Base-by-base conservation (phyloP, 2,329 filamentous ascomycete genomes). In the Alternaria arborescens region DNA sequence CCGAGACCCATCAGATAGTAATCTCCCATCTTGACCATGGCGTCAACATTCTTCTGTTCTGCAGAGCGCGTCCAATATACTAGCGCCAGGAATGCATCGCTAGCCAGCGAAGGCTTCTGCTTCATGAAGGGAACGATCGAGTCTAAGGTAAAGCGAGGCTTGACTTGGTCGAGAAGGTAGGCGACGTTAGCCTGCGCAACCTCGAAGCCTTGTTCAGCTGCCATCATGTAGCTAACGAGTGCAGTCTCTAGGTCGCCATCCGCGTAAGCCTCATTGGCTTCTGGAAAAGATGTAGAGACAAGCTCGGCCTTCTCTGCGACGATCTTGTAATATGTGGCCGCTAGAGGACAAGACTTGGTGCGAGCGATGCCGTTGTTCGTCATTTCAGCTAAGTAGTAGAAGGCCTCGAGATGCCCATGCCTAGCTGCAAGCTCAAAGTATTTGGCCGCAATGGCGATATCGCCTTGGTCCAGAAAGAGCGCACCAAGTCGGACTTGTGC, bases 1-100 rank as follows among this genome's bases (percentile, higher is more conserved):
- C 94, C 94, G 24, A 94, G 86, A 7, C 95, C 95, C 57, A 87
- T 81, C 32, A 97, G 88, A 78, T 99, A 98, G 79, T 98, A 98
- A 80, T 99, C 96, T 40, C 95, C 95, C 91, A 98, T 97, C 81
- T 99, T 99, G 67, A 99, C 91, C 64, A 97, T 85, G 0, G 94
- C 92, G 79, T 99, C 95, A 46, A 97, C 90, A 68, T 99, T 99
- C 47, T 89, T 87, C 76, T 99, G 96, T 67, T 93, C 91, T 2
- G 95, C 93, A 10, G 94, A 97, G 36, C 95, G 89, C 0, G 94
- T 97, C 92, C 94, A 99, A 80, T 97, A 95, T 36, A 97, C 89
- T 51, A 99, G 84, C 1, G 93, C 93, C 3, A 97, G 79, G 3
- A 84, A 82, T 0, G 87, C 82, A 73, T 90, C 87, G 51, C 82